Evolutionary conservation across 2,329 filamentous ascomycete genomes (phyloP), one percentile per base, ranked within the genome.

Genomic region (Lachnellula cervina): DNA sequence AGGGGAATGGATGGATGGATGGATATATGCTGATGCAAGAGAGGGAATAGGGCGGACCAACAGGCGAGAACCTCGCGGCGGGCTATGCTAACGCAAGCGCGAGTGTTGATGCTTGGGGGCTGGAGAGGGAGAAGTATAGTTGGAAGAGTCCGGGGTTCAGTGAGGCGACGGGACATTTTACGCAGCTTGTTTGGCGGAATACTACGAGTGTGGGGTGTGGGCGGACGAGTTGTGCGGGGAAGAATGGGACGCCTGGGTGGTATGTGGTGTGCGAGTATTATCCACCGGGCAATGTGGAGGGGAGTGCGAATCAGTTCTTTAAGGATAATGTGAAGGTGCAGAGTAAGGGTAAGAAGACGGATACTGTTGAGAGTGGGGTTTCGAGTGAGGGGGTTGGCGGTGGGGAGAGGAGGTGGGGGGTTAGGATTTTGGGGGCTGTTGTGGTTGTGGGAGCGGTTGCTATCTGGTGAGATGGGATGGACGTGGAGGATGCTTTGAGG

Each of bases 51-150:
- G 77, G 78, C 53, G 84, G 84, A 0, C 81, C 84, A 0, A 84
- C 84, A 59, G 88, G 88, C 64, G 88, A 92, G 72, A 92, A 91
- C 70, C 77, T 92, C 3, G 87, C 87, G 7, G 76, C 83, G 4
- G 87, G 87, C 4, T 90, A 83, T 67, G 59, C 74, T 0, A 83
- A 86, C 65, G 80, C 78, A 1, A 78, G 78, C 0, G 73, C 76
- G 3, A 77, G 80, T 49, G 75, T 91, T n/a, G 78, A 81, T 45
- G 80, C 78, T 1, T 91, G 88, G 87, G 88, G 82, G 17, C 67
- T 77, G 60, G 84, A 89, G 71, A 69, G 80, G 11, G 64, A 69
- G 0, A 56, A 74, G 5, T 91, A 89, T 67, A 70, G 86, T 62
- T 91, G 81, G 68, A 60, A 66, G 2, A 67, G 77, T 1, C 79